Evolutionary conservation across 2,329 filamentous ascomycete genomes (phyloP).

Genomic region (Colletotrichum tropicale): DNA sequence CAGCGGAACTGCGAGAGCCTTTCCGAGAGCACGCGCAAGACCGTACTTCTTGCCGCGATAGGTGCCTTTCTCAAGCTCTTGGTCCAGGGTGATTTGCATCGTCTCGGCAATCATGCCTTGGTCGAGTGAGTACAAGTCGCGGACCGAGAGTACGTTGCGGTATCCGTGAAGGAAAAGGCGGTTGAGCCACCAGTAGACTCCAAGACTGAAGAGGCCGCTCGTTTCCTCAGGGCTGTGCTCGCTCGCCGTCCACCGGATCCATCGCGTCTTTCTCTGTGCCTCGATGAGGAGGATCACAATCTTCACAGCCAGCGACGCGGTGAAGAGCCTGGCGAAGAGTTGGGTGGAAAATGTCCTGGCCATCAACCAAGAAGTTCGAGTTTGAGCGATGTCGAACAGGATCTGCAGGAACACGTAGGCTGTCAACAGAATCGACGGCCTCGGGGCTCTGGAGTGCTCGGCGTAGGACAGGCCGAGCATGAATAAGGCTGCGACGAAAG

Average conservation of each 20-base stretch:
- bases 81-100: conserved; percentile 21
- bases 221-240: conserved; percentile 43
- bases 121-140: conserved; percentile 38
- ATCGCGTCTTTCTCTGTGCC: conserved; percentile 39
- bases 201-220: conserved; percentile 34
- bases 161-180: conserved; percentile 38
- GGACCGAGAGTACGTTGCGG: conserved; percentile 29
- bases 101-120: conserved; percentile 25
- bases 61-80: conserved; percentile 13
- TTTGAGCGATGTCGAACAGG: conserved; percentile 46
- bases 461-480: conserved; percentile 32
- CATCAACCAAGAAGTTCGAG: conserved; percentile 46
- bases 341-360: conserved; percentile 11
- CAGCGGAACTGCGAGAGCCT: conserved; percentile 34
- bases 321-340: conserved; percentile 36
- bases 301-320: conserved; percentile 38
- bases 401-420: conserved; percentile 45
- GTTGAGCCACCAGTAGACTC: conserved; percentile 39
- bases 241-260: conserved; percentile 39
- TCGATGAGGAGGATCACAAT: conserved; percentile 40
- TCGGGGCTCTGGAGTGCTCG: conserved; percentile 33
- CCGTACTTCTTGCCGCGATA: conserved; percentile 25
- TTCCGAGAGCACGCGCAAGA: conserved; percentile 30
- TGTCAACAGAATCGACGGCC: conserved; percentile 47
- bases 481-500: conserved; percentile 30